phyloP scores from a whole-genome alignment of 352 stramenopile species.

The Saprolegnia diclina region DNA sequence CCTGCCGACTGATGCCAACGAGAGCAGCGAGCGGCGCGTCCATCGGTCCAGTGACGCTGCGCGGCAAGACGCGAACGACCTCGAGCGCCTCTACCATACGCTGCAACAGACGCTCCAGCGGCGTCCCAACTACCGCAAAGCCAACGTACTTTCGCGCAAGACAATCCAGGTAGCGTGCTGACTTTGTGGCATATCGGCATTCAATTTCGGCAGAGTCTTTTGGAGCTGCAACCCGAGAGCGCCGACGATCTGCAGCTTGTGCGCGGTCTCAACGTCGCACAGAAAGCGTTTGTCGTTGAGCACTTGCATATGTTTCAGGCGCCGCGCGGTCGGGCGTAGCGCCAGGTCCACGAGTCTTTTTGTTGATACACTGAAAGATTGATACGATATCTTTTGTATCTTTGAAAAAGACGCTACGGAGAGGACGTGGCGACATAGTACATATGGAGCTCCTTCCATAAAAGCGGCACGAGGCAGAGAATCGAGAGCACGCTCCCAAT shows the following conservation, averaged over 20 bases:
- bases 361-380: conserved; percentile 34
- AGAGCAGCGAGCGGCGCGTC: conserved; percentile 23
- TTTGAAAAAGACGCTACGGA: background rate
- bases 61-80: background rate
- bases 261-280: conserved; percentile 36
- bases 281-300: background rate
- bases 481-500: conserved; percentile 57
- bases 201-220: conserved; percentile 47
- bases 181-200: too few species aligned
- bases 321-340: background rate
- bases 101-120: conserved; percentile 42
- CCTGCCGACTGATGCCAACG: conserved; percentile 5
- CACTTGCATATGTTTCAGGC: background rate
- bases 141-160: conserved; percentile 1
- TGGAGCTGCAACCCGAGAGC: conserved; percentile 37
- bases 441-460: conserved; percentile 57
- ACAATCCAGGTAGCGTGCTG: conserved; percentile 9
- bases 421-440: background rate
- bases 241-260: conserved; percentile 61
- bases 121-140: conserved; percentile 37
- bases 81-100: conserved; percentile 16
- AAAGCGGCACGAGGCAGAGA: conserved; percentile 52
- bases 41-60: too few species aligned
- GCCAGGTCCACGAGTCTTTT: too few species aligned
- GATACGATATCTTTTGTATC: background rate